phyloP scores from a whole-genome alignment of 129 eudicot genomes.

The Lactuca saligna region DNA sequence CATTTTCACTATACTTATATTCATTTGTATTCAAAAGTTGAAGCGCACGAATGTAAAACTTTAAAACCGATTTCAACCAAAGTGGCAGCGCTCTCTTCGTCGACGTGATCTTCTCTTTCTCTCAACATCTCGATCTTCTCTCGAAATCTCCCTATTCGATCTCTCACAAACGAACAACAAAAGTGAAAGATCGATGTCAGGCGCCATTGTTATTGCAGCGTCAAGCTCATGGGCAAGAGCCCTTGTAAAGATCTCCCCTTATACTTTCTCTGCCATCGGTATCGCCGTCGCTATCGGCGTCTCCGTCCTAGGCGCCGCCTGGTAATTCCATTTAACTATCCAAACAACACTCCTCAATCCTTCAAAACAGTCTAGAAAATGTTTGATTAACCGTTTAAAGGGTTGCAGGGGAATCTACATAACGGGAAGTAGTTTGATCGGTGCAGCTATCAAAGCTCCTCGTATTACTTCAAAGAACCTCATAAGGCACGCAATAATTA shows the following conservation, averaged over 20 bases:
- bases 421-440: conserved; percentile 94
- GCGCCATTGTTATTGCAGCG: conserved; percentile 38
- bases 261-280: conserved; percentile 79
- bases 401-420: conserved; percentile 72
- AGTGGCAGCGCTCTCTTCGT: neutral
- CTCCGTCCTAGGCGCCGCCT: conserved; percentile 83
- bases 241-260: conserved; percentile 70
- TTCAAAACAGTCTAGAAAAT: neutral
- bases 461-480: conserved; percentile 89
- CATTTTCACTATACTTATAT: too few relatives aligned
- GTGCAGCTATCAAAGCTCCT: conserved; percentile 95
- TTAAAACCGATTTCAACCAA: conserved; percentile 7
- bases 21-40: neutral
- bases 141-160: neutral
- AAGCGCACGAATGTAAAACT: neutral
- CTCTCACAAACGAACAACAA: conserved; percentile 9
- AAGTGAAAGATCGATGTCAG: conserved; percentile 28
- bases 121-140: conserved; percentile 5
- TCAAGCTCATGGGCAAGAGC: conserved; percentile 73
- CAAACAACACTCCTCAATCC: neutral
- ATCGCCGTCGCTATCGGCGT: conserved; percentile 77
- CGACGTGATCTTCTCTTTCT: conserved; percentile 5
- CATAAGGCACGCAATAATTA: conserved; percentile 48
- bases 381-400: neutral
- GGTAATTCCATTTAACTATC: conserved; percentile 28